Evolutionary conservation across 148 eudicot genomes (phyloP).

Genomic region (Heliamphora exappendiculata): DNA sequence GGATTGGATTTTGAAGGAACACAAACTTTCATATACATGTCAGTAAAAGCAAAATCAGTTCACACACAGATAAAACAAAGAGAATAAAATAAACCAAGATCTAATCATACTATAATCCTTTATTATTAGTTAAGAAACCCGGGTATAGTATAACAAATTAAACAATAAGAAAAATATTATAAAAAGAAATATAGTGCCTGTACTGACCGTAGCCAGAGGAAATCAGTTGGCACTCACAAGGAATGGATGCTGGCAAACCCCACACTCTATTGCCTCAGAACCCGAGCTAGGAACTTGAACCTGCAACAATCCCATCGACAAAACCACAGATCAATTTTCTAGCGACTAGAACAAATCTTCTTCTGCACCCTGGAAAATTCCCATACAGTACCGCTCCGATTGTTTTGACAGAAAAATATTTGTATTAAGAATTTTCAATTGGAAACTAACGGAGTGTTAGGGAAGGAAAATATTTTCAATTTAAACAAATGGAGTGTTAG

Average conservation of each 20-base stretch:
- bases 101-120: neutral
- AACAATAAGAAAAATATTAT: neutral
- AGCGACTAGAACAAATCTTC: neutral
- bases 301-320: conserved; percentile 25
- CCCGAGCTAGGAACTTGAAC: conserved; percentile 91
- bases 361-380: neutral
- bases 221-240: conserved; percentile 66
- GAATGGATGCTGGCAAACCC: conserved; percentile 96
- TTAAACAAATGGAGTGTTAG: no score
- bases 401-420: no score
- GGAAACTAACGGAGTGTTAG: no score
- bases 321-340: neutral
- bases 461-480: no score
- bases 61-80: neutral
- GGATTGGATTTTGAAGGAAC: neutral
- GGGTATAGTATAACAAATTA: neutral
- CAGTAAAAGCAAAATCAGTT: neutral
- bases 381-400: no score
- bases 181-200: neutral
- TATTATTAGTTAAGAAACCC: neutral
- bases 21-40: neutral
- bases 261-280: conserved; percentile 93
- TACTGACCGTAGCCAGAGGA: neutral
- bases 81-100: neutral
- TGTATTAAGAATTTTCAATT: no score